These are phyloP conservation scores for Ogataea chonburiensis DNA, from an alignment of 805 yeast genomes.

Conservation along the genomic window DNA sequence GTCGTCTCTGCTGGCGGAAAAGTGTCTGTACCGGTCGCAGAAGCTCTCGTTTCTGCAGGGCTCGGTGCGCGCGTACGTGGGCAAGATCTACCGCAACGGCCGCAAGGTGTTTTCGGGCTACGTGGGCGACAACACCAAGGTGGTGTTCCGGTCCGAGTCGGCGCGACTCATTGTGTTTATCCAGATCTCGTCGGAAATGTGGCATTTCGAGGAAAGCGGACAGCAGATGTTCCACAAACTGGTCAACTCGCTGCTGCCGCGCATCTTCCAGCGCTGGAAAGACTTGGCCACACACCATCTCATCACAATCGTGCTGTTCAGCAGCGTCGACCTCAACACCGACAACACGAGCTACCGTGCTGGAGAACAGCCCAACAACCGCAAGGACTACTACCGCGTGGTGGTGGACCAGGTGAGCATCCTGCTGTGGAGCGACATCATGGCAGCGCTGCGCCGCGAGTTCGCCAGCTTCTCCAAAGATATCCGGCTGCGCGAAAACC, in stretches of 20 bases:
- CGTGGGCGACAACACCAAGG: conserved; percentile 68
- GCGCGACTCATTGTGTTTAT: conserved; percentile 80
- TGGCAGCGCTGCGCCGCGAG: conserved; percentile 82
- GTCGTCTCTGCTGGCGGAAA: conserved; percentile 56
- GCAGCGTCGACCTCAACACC: conserved; percentile 64
- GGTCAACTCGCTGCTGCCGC: conserved; percentile 89
- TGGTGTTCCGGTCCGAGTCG: conserved; percentile 88
- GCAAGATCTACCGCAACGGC: conserved; percentile 66
- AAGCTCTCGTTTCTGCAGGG: conserved; percentile 57
- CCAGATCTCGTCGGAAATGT: conserved; percentile 93
- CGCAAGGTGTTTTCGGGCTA: conserved; percentile 71
- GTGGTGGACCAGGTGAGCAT: conserved; percentile 94
- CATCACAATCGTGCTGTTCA: conserved; percentile 84
- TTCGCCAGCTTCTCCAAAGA: conserved; percentile 80
- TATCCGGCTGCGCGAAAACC: conserved; percentile 49
- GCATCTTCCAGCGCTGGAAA: conserved; percentile 84
- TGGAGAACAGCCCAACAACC: conserved; percentile 67
- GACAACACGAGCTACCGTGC: conserved; percentile 44
- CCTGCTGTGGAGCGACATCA: conserved; percentile 85
- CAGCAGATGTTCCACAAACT: conserved; percentile 91
- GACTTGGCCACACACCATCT: conserved; percentile 85
- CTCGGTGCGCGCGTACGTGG: conserved; percentile 61
- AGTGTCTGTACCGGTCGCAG: conserved; percentile 69
- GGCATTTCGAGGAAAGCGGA: conserved; percentile 97
- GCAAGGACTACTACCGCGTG: conserved; percentile 82